Percentiles rank a stretch among this genome's conserved stretches.
phyloP scores from a whole-genome alignment of 805 yeast genomes.

The Suhomyces emberorum region DNA sequence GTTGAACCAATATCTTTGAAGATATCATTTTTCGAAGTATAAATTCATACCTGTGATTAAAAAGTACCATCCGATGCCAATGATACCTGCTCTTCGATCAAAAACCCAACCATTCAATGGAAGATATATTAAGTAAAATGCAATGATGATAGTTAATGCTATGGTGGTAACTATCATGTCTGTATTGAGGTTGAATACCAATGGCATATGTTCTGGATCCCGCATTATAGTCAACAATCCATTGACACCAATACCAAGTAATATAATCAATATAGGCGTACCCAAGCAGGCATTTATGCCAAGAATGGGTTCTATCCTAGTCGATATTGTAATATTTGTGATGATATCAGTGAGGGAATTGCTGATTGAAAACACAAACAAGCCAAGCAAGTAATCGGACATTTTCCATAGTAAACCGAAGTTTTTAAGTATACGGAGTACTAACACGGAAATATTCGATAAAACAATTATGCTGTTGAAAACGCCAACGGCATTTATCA shows the following conservation, averaged over 20 bases:
- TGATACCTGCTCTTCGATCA: constrained; percentile 27
- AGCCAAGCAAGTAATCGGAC: constrained; percentile 47
- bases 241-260: constrained; percentile 51
- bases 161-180: constrained; percentile 24
- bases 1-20: constrained; percentile 1
- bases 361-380: constrained; percentile 46
- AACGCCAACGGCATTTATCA: constrained; percentile 19
- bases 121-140: constrained; percentile 22
- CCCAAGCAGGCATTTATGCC: constrained; percentile 56
- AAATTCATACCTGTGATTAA: constrained; percentile 18
- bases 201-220: constrained; percentile 4
- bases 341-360: constrained; percentile 52
- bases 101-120: constrained; percentile 34
- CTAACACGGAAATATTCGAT: constrained; percentile 22
- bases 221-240: constrained; percentile 18
- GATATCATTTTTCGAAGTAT: constrained; percentile 4
- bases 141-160: constrained; percentile 22
- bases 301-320: constrained; percentile 31
- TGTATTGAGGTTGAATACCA: constrained; percentile 19
- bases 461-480: constrained; percentile 23
- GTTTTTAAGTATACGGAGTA: constrained; percentile 37
- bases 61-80: constrained; percentile 21
- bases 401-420: constrained; percentile 43
- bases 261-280: constrained; percentile 46
- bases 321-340: constrained; percentile 47